Evolutionary conservation across 441 rosid genomes (phyloP), one percentile per base, ranked within the genome.

Genomic region (Populus hybrid): DNA sequence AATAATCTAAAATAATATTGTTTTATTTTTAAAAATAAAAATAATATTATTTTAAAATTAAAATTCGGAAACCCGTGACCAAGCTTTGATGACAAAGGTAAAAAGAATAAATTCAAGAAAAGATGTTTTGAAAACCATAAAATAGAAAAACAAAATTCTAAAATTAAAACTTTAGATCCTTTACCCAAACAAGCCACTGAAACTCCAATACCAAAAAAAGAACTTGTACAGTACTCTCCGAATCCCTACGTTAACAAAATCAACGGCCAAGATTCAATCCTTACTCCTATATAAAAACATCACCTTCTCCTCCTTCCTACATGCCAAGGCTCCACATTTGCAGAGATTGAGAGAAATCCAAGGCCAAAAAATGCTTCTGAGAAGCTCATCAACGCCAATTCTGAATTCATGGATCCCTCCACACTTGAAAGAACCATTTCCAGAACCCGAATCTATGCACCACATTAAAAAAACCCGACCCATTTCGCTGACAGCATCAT

Each of bases 351-450:
- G 28, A 76, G 26, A 23, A 12, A 12, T 26, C 5, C 3, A n/a
- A 46, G 20, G 34, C 30, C 46, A n/a, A 3, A 66, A 73, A 23
- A 92, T 94, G 98, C 91, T 94, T 59, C 67, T 94, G 16, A 81
- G 96, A n/a, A 90, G 94, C 73, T 81, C 96, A 10, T 94, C 98
- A 32, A 87, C 92, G 32, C 96, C 97, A 24, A 0, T 91, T 40
- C 85, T 86, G 23, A 85, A 86, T 21, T 86, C 98, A 10, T 84
- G 91, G 90, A 66, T 79, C 10, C 84, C 90, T 4, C 57, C 57
- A 46, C 87, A 82, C 77, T 71, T 82, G 61, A 89, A 82, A 64
- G 91, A 91, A 8, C 65, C 87, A 21, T 81, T 85, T 4, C 20
- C 20, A 46, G 88, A 89, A 38, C 40, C 80, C 0, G 93, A 90